Conservation (phyloP, 2,329 filamentous ascomycete genomes). For the Xylariaceae sp. region DNA sequence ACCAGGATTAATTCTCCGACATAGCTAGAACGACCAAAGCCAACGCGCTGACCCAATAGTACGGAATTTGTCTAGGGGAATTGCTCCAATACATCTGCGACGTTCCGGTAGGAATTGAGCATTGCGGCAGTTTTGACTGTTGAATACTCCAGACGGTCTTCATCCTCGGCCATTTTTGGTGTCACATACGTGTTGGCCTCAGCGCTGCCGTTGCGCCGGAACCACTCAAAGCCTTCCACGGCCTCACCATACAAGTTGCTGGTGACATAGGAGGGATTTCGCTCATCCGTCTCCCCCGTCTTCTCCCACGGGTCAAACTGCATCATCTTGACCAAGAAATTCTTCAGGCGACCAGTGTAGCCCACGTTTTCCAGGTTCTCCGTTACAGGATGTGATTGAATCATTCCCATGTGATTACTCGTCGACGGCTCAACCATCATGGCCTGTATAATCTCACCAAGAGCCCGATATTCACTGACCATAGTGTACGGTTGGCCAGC, state of each 20-base stretch:
- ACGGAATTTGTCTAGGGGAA: background rate
- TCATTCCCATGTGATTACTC: slow-evolving; percentile 12
- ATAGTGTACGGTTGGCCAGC: slow-evolving; percentile 30
- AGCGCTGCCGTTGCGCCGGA: slow-evolving; percentile 3
- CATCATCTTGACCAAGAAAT: slow-evolving; percentile 27
- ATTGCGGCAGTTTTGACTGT: background rate
- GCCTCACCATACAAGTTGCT: slow-evolving; percentile 17
- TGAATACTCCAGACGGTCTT: slow-evolving; percentile 11
- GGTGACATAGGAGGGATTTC: slow-evolving; percentile 17
- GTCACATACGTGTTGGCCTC: slow-evolving; percentile 9
- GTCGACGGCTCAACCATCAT: slow-evolving; percentile 30
- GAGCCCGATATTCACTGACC: slow-evolving; percentile 29
- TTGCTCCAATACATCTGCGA: slow-evolving; percentile 13
- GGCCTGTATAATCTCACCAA: slow-evolving; percentile 29
- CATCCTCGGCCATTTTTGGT: slow-evolving; percentile 8
- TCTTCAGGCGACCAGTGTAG: slow-evolving; percentile 24
- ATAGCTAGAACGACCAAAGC: too few species aligned
- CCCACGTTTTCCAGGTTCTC: slow-evolving; percentile 16
- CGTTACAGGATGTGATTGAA: slow-evolving; percentile 11
- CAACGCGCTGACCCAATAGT: background rate
- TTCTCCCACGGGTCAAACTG: slow-evolving; percentile 22
- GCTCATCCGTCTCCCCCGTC: background rate
- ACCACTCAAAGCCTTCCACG: slow-evolving; percentile 6
- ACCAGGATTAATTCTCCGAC: background rate
- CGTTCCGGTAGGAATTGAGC: slow-evolving; percentile 11